Conservation (phyloP, 768 basidiomycete genomes). For the Amanita rubescens region DNA sequence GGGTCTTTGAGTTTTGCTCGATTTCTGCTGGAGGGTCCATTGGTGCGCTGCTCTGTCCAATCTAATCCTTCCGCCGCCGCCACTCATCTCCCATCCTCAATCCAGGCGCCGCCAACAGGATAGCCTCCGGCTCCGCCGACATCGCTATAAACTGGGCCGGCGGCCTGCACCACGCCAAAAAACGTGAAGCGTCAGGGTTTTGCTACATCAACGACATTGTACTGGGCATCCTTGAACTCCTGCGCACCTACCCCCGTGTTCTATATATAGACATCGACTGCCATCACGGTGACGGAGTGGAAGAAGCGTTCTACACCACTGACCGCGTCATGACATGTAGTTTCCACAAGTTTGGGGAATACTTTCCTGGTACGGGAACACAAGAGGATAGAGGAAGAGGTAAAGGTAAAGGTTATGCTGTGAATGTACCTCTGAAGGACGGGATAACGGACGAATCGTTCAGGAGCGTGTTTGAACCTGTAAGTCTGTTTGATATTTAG, state of each 20-base stretch:
- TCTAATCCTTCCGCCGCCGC: neutral
- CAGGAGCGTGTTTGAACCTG: slow-evolving; percentile 85
- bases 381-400: slow-evolving; percentile 81
- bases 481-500: slow-evolving; percentile 30
- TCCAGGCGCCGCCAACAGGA: slow-evolving; percentile 70
- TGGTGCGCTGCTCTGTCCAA: slow-evolving; percentile 39
- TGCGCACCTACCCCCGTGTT: slow-evolving; percentile 80
- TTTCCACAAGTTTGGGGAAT: slow-evolving; percentile 97
- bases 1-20: slow-evolving; percentile 93
- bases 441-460: slow-evolving; percentile 90
- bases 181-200: slow-evolving; percentile 95
- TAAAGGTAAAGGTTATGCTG: slow-evolving; percentile 78
- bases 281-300: slow-evolving; percentile 98
- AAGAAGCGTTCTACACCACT: slow-evolving; percentile 97
- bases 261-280: slow-evolving; percentile 98
- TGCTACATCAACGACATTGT: slow-evolving; percentile 99
- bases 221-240: slow-evolving; percentile 85
- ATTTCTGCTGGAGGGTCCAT: slow-evolving; percentile 96
- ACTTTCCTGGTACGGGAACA: slow-evolving; percentile 83
- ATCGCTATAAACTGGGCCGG: slow-evolving; percentile 98
- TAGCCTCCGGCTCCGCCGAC: slow-evolving; percentile 78
- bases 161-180: slow-evolving; percentile 99
- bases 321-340: slow-evolving; percentile 96
- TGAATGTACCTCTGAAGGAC: slow-evolving; percentile 93
- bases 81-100: slow-evolving; percentile 2